Conservation (phyloP, 495 filamentous ascomycete species). For the Penicillium nucicola region DNA sequence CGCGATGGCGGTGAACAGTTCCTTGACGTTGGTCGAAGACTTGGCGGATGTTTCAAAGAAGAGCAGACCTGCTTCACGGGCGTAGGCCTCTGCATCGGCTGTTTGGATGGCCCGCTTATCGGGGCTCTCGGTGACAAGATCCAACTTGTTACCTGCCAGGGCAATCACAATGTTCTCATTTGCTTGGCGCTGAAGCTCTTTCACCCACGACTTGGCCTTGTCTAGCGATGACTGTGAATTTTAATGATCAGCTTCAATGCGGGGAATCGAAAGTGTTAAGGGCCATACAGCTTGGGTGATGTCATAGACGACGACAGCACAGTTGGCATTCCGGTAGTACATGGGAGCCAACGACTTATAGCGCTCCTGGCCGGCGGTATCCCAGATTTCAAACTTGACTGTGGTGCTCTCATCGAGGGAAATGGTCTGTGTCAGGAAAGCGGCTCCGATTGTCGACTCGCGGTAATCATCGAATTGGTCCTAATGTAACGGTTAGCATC, state of each 20-base stretch:
- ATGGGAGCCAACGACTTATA: conserved; percentile 98
- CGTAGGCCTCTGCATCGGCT: conserved; percentile 91
- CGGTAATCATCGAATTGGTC: conserved; percentile 99
- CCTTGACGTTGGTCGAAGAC: conserved; percentile 90
- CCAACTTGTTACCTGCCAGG: conserved; percentile 94
- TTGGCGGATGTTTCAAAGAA: conserved; percentile 99
- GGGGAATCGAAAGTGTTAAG: background rate
- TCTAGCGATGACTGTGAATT: conserved; percentile 80
- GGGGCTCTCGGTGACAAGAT: conserved; percentile 84
- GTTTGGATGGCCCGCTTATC: conserved; percentile 89
- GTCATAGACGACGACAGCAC: conserved; percentile 97
- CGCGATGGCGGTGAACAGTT: conserved; percentile 96
- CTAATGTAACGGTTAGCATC: conserved; percentile 41
- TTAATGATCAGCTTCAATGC: background rate
- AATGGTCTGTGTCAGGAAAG: conserved; percentile 98
- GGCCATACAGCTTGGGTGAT: conserved; percentile 91
- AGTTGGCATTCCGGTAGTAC: conserved; percentile 99
- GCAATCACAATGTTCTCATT: conserved; percentile 99
- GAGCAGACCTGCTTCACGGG: conserved; percentile 83
- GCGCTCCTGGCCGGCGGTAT: conserved; percentile 95
- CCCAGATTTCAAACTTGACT: conserved; percentile 99
- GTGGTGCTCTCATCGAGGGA: conserved; percentile 95
- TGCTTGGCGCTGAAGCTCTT: conserved; percentile 95
- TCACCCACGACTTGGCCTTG: conserved; percentile 99
- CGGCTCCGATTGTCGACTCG: conserved; percentile 98